Conservation (phyloP, 1,284 basidiomycete species). For the Puccinia brachypodii region DNA sequence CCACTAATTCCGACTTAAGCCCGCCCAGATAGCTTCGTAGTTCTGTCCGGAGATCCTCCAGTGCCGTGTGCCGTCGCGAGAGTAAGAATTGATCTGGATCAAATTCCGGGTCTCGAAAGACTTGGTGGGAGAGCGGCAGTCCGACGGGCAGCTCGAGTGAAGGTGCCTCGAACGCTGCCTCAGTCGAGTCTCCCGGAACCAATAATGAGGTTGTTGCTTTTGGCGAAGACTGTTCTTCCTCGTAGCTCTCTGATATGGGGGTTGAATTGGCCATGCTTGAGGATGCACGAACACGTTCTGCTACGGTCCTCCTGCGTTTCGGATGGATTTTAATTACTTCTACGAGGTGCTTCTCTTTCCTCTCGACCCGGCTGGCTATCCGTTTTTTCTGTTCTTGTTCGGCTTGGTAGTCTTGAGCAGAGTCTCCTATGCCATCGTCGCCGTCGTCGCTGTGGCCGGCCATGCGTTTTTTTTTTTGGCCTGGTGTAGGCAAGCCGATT, state of each 20-base stretch:
- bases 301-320: not conserved
- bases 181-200: conserved; percentile 19
- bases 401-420: not conserved
- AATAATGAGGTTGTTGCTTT: conserved; percentile 5
- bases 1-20: conserved; percentile 86
- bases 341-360: not conserved
- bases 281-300: not conserved
- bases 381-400: not conserved
- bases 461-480: not conserved
- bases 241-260: not conserved
- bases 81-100: conserved; percentile 84
- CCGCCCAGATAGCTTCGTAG: conserved; percentile 77
- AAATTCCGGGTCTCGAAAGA: conserved; percentile 60
- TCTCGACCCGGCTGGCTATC: not conserved
- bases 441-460: not conserved
- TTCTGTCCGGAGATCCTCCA: conserved; percentile 81
- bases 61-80: conserved; percentile 78
- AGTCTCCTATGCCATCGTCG: not conserved
- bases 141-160: conserved; percentile 5
- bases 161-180: conserved; percentile 1
- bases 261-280: conserved; percentile 18
- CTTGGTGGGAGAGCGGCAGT: conserved; percentile 38
- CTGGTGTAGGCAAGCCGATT: not conserved
- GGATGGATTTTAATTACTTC: not conserved
- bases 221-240: not conserved